phyloP scores from a whole-genome alignment of 2,329 filamentous ascomycete species.

The Fonsecaea erecta region DNA sequence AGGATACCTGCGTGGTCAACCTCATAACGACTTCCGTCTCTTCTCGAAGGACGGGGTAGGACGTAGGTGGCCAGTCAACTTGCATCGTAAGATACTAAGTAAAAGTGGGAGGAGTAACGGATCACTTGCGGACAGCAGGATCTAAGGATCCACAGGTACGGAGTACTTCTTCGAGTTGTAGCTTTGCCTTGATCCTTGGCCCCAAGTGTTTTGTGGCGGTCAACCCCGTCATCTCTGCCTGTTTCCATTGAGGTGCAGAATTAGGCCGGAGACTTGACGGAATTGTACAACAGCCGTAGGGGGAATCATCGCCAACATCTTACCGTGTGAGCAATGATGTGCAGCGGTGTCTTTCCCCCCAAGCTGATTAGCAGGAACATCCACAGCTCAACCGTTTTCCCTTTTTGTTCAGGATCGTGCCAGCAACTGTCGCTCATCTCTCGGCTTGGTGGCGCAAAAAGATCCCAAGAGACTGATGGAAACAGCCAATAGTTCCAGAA shows the following conservation, averaged over 20 bases:
- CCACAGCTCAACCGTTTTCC: slow-evolving; percentile 5
- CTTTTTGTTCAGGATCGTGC: slow-evolving; percentile 4
- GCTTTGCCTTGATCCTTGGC: slow-evolving; percentile 1
- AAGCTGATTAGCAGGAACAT: neutral
- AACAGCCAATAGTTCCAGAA: slow-evolving; percentile 21
- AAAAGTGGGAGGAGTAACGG: slow-evolving; percentile 3
- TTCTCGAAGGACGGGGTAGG: slow-evolving; percentile 2
- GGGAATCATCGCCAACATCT: neutral
- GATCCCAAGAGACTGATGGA: slow-evolving; percentile 3
- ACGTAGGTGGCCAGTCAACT: neutral
- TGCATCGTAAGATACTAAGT: neutral
- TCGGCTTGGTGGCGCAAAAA: neutral
- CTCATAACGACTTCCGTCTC: neutral
- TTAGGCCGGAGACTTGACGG: slow-evolving; percentile 4
- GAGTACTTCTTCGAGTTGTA: neutral
- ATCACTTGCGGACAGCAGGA: neutral
- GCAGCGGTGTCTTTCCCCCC: neutral
- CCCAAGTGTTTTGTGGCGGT: slow-evolving; percentile 8
- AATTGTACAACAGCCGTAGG: neutral
- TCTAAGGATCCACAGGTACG: slow-evolving; percentile 1
- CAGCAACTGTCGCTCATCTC: slow-evolving; percentile 7
- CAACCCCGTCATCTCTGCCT: slow-evolving; percentile 3
- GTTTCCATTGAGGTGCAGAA: slow-evolving; percentile 9
- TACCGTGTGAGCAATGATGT: slow-evolving; percentile 3
- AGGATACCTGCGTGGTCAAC: neutral